Percentiles rank a stretch among this genome's conserved stretches.
phyloP scores from a whole-genome alignment of 225 moss, liverwort and hornwort genomes.

The Polytrichum formosum region DNA sequence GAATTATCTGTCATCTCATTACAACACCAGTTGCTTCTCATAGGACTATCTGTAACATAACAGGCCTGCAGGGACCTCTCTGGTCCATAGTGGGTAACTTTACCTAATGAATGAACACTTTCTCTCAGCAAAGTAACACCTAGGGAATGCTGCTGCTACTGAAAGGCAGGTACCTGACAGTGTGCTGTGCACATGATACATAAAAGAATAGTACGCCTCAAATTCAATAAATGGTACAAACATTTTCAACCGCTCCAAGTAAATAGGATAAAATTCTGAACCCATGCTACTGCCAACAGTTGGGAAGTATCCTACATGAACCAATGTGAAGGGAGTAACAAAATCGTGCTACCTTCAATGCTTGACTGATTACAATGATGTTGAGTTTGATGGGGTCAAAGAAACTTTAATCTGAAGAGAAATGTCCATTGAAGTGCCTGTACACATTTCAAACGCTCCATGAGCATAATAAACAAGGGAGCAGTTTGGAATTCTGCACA shows the following conservation, averaged over 20 bases:
- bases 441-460: constrained; percentile 14
- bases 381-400: too few species aligned
- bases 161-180: not conserved
- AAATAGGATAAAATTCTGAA: not conserved
- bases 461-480: not conserved
- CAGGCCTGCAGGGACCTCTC: not conserved
- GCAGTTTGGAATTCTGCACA: not conserved
- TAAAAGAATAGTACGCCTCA: not conserved
- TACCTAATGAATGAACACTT: not conserved
- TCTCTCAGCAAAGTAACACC: not conserved
- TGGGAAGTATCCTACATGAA: not conserved
- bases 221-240: constrained; percentile 1
- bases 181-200: not conserved
- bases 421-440: constrained; percentile 88
- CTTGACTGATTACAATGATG: too few species aligned
- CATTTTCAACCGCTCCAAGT: constrained; percentile 1
- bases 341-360: too few species aligned
- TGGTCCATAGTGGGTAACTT: not conserved
- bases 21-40: too few species aligned
- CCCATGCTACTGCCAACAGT: not conserved
- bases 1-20: too few species aligned
- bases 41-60: too few species aligned
- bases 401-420: constrained; percentile 56
- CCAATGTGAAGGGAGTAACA: not conserved
- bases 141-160: not conserved